phyloP scores from a whole-genome alignment of 225 moss, liverwort and hornwort genomes.

The Sphagnum contortum region DNA sequence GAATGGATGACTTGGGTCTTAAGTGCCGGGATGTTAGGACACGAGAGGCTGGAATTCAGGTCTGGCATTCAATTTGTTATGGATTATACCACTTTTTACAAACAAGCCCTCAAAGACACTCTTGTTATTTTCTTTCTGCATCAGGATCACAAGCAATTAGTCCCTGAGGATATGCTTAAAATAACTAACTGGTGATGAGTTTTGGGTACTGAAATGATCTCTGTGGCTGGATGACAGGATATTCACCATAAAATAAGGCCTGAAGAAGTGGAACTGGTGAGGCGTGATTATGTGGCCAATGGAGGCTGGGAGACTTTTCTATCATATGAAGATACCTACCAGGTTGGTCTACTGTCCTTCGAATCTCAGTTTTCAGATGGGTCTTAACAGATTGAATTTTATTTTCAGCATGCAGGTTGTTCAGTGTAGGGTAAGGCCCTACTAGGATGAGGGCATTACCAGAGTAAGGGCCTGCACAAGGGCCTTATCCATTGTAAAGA shows the following conservation, averaged over 20 bases:
- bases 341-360: slow-evolving; percentile 27
- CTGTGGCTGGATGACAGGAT: slow-evolving; percentile 39
- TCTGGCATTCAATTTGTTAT: slow-evolving; percentile 10
- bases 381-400: not conserved
- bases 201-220: not conserved
- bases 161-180: no score
- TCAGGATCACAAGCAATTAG: no score
- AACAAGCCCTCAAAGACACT: no score
- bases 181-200: no score
- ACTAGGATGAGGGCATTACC: no score
- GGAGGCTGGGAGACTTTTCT: slow-evolving; percentile 98
- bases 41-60: slow-evolving; percentile 99
- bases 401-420: not conserved
- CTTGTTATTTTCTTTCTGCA: no score
- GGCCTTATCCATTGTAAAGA: no score
- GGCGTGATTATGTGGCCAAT: slow-evolving; percentile 98
- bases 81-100: not conserved
- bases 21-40: slow-evolving; percentile 99
- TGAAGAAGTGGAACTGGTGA: slow-evolving; percentile 96
- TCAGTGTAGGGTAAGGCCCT: not conserved
- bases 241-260: slow-evolving; percentile 96
- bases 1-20: slow-evolving; percentile 95
- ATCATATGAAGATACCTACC: slow-evolving; percentile 87
- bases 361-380: not conserved
- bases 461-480: no score